A percentile compares a stretch with the other conserved stretches of the same genome.
Conservation (phyloP, 2,329 filamentous ascomycete species). For the Lasiodiplodia theobromae region DNA sequence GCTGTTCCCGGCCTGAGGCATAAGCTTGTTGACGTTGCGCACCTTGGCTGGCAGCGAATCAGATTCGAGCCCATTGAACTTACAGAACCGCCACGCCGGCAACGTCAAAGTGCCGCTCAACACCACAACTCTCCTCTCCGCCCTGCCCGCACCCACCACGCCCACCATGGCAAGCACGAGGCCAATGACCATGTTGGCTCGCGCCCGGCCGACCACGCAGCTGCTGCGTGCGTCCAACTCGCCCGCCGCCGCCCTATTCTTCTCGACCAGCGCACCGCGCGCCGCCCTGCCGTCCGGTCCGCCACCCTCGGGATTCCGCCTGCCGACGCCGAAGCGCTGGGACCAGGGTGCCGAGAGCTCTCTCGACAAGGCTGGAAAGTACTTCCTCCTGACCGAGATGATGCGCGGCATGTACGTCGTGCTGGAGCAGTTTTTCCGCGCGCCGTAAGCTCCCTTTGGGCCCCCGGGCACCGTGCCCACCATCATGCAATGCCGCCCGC, state of each 20-base stretch:
- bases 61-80: slow-evolving; percentile 10
- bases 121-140: slow-evolving; percentile 25
- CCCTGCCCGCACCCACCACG: slow-evolving; percentile 30
- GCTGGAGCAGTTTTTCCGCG: slow-evolving; percentile 97
- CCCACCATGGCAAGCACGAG: slow-evolving; percentile 56
- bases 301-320: slow-evolving; percentile 81
- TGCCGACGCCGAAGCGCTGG: slow-evolving; percentile 77
- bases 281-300: slow-evolving; percentile 74
- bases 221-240: slow-evolving; percentile 49
- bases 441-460: slow-evolving; percentile 74
- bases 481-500: background rate
- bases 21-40: background rate
- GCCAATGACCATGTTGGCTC: slow-evolving; percentile 57
- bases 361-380: slow-evolving; percentile 85
- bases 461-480: background rate
- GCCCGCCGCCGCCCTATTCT: slow-evolving; percentile 61
- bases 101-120: slow-evolving; percentile 25
- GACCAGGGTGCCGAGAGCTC: slow-evolving; percentile 78
- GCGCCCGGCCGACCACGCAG: slow-evolving; percentile 37
- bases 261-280: slow-evolving; percentile 69
- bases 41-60: slow-evolving; percentile 9
- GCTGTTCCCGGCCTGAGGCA: slow-evolving; percentile 12
- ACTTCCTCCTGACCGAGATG: slow-evolving; percentile 96
- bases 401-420: slow-evolving; percentile 97
- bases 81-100: slow-evolving; percentile 24